Percentiles rank a stretch among this genome's conserved stretches.
Evolutionary conservation across 345 rosid species (phyloP).

Genomic region (Camelina neglecta): DNA sequence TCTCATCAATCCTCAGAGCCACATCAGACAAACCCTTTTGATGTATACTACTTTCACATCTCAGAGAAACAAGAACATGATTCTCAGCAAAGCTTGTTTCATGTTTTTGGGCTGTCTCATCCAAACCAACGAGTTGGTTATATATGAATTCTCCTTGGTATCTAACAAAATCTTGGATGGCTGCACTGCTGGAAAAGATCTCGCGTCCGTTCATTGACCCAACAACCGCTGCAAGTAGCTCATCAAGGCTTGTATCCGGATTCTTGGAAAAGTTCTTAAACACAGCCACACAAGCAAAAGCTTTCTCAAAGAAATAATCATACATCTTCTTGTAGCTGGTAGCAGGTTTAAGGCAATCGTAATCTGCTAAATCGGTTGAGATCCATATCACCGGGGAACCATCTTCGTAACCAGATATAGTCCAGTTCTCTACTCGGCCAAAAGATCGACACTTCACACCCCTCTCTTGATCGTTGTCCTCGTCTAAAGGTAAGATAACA

Average conservation of each 20-base stretch:
- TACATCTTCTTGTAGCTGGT: conserved; percentile 53
- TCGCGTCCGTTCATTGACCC: no score
- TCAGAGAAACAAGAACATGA: no score
- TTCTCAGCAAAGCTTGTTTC: no score
- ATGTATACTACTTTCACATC: no score
- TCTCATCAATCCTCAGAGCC: no score
- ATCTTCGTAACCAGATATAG: conserved; percentile 69
- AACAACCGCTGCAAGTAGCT: no score
- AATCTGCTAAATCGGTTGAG: conserved; percentile 63
- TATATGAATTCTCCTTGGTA: no score
- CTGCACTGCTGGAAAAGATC: no score
- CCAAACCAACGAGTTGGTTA: no score
- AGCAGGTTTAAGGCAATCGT: conserved; percentile 58
- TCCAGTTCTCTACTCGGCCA: conserved; percentile 61
- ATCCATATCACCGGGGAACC: conserved; percentile 67
- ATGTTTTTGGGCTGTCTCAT: no score
- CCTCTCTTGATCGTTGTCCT: conserved; percentile 47
- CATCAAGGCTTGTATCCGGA: conserved; percentile 50
- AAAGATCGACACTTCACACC: conserved; percentile 58
- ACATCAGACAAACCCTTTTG: no score
- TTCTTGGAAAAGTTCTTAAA: conserved; percentile 56
- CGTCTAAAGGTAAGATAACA: conserved; percentile 53
- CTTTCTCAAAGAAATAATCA: conserved; percentile 60
- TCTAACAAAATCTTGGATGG: no score
- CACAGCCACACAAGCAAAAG: conserved; percentile 57